These are phyloP conservation scores for Solanum hybrid DNA, from an alignment of 305 asterid species.

Conservation along the genomic window DNA sequence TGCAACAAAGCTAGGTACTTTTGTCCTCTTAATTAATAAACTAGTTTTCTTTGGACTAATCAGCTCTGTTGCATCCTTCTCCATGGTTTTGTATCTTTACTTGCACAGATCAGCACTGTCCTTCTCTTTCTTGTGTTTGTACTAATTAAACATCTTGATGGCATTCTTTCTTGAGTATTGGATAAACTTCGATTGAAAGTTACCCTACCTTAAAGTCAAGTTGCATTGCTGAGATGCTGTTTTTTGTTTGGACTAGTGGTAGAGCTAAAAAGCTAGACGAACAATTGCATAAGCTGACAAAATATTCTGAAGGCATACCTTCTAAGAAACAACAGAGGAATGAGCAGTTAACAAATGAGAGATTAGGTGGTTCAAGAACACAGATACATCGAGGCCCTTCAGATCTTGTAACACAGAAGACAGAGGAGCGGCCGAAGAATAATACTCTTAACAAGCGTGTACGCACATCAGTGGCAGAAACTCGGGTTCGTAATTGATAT, in stretches of 20 bases:
- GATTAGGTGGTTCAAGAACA: constrained; percentile 55
- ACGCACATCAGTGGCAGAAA: constrained; percentile 82
- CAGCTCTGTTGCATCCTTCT: background rate
- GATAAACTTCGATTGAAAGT: background rate
- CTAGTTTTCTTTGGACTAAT: background rate
- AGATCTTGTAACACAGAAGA: constrained; percentile 50
- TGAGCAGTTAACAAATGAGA: constrained; percentile 62
- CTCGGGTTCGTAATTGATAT: constrained; percentile 60
- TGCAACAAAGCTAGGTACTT: constrained; percentile 67
- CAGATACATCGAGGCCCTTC: constrained; percentile 66
- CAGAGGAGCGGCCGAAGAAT: constrained; percentile 83
- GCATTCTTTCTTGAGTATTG: background rate
- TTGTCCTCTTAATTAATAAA: background rate
- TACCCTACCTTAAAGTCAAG: background rate
- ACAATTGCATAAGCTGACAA: constrained; percentile 55
- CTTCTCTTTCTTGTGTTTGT: background rate
- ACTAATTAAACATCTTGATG: background rate
- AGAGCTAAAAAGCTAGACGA: constrained; percentile 76
- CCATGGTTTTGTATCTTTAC: background rate
- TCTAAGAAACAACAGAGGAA: constrained; percentile 73
- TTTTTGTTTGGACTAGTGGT: constrained; percentile 46
- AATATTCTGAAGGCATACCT: constrained; percentile 42
- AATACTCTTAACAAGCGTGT: constrained; percentile 66
- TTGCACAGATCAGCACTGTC: background rate
- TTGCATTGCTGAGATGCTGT: background rate